phyloP scores from a whole-genome alignment of 2,329 filamentous ascomycete genomes.

The Cercospora zeina region DNA sequence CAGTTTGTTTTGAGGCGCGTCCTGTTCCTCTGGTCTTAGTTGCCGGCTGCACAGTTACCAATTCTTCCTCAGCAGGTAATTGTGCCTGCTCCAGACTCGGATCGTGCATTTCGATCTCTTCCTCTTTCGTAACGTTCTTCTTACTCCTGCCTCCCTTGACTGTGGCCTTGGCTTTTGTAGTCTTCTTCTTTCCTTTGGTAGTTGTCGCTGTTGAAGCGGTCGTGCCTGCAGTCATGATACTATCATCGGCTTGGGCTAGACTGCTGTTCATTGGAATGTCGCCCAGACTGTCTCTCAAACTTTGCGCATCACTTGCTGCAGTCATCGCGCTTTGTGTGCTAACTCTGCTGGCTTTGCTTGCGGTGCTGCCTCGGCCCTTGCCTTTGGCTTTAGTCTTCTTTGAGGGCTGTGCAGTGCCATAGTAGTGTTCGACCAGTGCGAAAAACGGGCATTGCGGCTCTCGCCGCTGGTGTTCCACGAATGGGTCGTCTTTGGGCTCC shows the following conservation, averaged over 20 bases:
- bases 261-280: conserved; percentile 29
- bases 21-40: conserved; percentile 32
- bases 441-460: conserved; percentile 84
- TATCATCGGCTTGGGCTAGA: conserved; percentile 54
- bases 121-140: conserved; percentile 25
- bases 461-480: conserved; percentile 83
- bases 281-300: conserved; percentile 26
- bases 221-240: conserved; percentile 52
- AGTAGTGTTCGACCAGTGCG: conserved; percentile 56
- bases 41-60: conserved; percentile 19
- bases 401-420: conserved; percentile 25
- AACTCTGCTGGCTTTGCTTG: conserved; percentile 70
- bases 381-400: conserved; percentile 39
- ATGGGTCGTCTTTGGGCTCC: conserved; percentile 88
- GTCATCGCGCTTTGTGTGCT: conserved; percentile 50
- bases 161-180: conserved; percentile 46
- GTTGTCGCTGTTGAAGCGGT: conserved; percentile 43
- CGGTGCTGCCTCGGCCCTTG: conserved; percentile 34
- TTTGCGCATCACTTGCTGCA: conserved; percentile 31
- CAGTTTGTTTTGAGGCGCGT: conserved; percentile 31
- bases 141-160: conserved; percentile 47
- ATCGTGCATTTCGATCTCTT: conserved; percentile 24
- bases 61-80: conserved; percentile 23
- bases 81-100: conserved; percentile 26
- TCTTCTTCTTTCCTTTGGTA: conserved; percentile 40